Percentiles rank a stretch among this genome's conserved stretches.
Evolutionary conservation across 148 eudicot genomes (phyloP).

Genomic region (Camellia lanceoleosa): DNA sequence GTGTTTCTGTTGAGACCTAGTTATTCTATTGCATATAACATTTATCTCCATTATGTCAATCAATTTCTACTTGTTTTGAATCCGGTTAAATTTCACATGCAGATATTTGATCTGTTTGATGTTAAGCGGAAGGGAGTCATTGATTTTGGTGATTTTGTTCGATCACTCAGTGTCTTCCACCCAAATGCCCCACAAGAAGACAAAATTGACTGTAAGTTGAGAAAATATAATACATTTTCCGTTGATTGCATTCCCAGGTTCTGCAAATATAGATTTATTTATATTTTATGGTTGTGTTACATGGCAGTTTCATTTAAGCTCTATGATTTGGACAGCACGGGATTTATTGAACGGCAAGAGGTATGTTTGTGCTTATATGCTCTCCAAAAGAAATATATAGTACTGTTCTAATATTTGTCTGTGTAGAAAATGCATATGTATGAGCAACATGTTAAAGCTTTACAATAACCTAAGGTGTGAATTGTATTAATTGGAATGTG

Average conservation of each 20-base stretch:
- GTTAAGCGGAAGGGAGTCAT: constrained; percentile 76
- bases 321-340: constrained; percentile 84
- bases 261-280: neutral
- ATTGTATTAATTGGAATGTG: neutral
- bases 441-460: neutral
- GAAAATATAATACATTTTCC: neutral
- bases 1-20: constrained; percentile 7
- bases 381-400: neutral
- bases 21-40: neutral
- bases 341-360: constrained; percentile 91
- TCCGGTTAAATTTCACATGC: constrained; percentile 15
- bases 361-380: constrained; percentile 30
- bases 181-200: constrained; percentile 86
- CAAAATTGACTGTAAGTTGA: constrained; percentile 74
- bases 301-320: constrained; percentile 83
- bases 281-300: neutral
- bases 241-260: neutral
- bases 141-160: constrained; percentile 91
- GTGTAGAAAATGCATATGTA: neutral
- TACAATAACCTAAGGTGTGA: neutral
- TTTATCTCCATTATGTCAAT: neutral
- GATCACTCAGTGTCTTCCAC: constrained; percentile 81
- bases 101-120: constrained; percentile 92
- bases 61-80: neutral
- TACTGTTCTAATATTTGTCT: neutral